Evolutionary conservation across 176 grass and related monocot species (phyloP), one percentile per base, ranked within the genome.

Genomic region (Saccharum officinarum): DNA sequence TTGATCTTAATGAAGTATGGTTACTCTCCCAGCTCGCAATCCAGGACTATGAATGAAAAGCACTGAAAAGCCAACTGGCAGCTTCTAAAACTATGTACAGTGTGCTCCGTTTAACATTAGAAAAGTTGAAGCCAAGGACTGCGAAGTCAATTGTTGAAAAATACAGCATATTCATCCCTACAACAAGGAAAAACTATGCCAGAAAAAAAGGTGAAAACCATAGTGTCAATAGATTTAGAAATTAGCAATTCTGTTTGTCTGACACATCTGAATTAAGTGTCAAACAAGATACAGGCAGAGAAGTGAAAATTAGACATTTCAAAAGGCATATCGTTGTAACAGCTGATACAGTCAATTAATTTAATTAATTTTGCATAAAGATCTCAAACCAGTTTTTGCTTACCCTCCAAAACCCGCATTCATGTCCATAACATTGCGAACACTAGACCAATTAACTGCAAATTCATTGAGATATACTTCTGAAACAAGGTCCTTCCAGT

Each of bases 391-490:
- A 14, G 57, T 40, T 34, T 79, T 76, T 82, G 14, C 80, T 90
- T 94, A 98, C 97, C 93, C 97, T 89, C 91, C 97, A 89, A 86
- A 95, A 68, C 89, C 90, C 87, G 93, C 89, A 92, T 95, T 95
- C 93, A 98, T 92, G 60, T 95, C 97, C 88, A 98, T 95, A 59
- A 98, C 89, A 86, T 98, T 98, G 55, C 86, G 89, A 49, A 95
- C 44, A 4, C 79, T 91, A 54, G 90, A 89, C 97, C 97, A 98
- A 71, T 90, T 91, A 89, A 98, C 71, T 84, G 74, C 86, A 69
- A 95, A 81, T 47, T 90, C 78, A 61, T 64, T 88, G 73, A 90
- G 69, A 89, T 94, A 95, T 82, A 89, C 77, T 88, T 95, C 90
- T 67, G 63, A 87, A 91, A 94, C 82, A 89, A 94, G 77, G 34